Evolutionary conservation across 257 asterid genomes (phyloP).

Genomic region (Solanum clarkiae): DNA sequence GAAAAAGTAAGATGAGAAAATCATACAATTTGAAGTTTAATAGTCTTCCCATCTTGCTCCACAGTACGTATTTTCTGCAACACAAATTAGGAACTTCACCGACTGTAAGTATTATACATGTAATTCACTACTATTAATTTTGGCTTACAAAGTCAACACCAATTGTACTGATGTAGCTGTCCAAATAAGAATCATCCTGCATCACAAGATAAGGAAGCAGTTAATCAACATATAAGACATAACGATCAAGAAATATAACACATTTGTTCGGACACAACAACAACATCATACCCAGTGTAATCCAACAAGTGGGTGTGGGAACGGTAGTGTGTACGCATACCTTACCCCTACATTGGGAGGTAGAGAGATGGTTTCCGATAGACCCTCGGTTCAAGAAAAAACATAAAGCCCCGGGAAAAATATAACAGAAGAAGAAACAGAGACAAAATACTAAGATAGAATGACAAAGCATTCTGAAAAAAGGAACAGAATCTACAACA

Average conservation of each 20-base stretch:
- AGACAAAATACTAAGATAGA: no score
- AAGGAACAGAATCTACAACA: no score
- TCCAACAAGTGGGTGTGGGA: no score
- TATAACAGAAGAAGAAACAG: no score
- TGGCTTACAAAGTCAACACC: slow-evolving; percentile 89
- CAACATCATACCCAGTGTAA: no score
- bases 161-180: slow-evolving; percentile 85
- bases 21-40: slow-evolving; percentile 77
- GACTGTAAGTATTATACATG: not conserved
- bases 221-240: not conserved
- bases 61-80: slow-evolving; percentile 83
- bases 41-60: slow-evolving; percentile 76
- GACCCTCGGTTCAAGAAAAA: no score
- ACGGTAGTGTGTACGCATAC: no score
- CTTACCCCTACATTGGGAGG: no score
- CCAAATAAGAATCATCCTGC: slow-evolving; percentile 84
- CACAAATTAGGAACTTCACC: not conserved
- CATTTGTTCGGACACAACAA: not conserved
- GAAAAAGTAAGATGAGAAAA: not conserved
- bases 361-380: no score
- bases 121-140: not conserved
- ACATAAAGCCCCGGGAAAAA: no score
- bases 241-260: not conserved
- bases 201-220: not conserved
- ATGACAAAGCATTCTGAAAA: no score